A percentile compares a stretch with the other conserved stretches of the same genome.
phyloP scores from a whole-genome alignment of 1,284 basidiomycete species.

The Ustilago esculenta region DNA sequence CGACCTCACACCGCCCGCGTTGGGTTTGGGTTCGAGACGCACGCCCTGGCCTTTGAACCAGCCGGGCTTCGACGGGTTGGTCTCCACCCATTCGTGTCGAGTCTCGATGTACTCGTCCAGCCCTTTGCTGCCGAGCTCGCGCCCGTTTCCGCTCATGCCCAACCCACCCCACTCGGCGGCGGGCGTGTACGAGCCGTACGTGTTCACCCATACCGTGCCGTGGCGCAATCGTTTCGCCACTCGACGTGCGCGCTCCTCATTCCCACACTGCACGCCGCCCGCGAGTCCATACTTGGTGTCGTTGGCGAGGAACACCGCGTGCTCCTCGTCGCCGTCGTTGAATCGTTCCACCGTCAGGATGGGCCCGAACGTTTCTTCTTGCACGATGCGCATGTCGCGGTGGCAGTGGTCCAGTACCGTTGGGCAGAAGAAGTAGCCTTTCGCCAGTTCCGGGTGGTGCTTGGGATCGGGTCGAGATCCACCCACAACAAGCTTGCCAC shows the following conservation, averaged over 20 bases:
- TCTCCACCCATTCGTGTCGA: constrained; percentile 64
- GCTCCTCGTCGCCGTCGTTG: constrained; percentile 61
- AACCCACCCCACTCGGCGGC: constrained; percentile 66
- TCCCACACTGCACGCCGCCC: constrained; percentile 61
- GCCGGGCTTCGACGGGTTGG: constrained; percentile 47
- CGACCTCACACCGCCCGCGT: constrained; percentile 18
- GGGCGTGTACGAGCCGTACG: constrained; percentile 62
- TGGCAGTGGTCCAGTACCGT: constrained; percentile 64
- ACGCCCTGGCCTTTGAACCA: constrained; percentile 62
- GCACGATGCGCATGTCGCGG: constrained; percentile 66
- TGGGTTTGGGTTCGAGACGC: constrained; percentile 18
- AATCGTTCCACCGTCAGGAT: constrained; percentile 66
- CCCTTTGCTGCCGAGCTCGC: constrained; percentile 64
- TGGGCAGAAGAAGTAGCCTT: constrained; percentile 66
- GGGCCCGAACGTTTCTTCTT: constrained; percentile 66
- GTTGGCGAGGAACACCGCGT: constrained; percentile 61
- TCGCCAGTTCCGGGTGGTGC: constrained; percentile 53
- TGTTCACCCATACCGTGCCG: constrained; percentile 66
- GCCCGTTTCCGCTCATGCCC: constrained; percentile 64
- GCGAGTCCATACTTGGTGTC: constrained; percentile 66
- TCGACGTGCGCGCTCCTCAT: constrained; percentile 53
- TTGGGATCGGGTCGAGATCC: constrained; percentile 57
- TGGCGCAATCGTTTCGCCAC: constrained; percentile 61
- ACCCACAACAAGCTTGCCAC: constrained; percentile 59
- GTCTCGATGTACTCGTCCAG: constrained; percentile 65